phyloP scores from a whole-genome alignment of 73 alveolate species.

The Diophrys appendiculata region DNA sequence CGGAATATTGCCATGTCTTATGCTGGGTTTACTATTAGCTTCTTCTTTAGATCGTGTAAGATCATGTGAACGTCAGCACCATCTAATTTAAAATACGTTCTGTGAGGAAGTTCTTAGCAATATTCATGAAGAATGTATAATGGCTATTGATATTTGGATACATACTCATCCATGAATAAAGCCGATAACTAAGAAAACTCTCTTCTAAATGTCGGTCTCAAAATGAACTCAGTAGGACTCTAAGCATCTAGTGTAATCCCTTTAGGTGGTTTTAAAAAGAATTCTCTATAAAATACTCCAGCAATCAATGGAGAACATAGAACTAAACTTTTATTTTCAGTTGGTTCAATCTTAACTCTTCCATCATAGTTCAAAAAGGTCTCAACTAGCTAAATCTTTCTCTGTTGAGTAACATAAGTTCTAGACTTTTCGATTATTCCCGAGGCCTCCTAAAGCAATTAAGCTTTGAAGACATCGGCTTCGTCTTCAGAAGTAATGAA shows the following conservation, averaged over 20 bases:
- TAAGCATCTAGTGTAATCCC: not conserved
- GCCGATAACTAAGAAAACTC: not conserved
- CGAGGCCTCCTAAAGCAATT: not conserved
- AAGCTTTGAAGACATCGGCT: not conserved
- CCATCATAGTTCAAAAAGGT: not conserved
- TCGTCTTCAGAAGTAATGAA: not conserved
- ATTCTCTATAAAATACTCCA: not conserved
- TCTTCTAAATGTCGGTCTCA: not conserved
- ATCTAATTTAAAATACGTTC: not conserved
- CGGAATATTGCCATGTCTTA: too few species aligned
- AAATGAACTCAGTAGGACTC: not conserved
- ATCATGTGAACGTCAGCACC: not conserved
- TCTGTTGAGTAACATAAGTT: not conserved
- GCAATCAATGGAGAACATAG: not conserved
- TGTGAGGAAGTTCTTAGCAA: not conserved
- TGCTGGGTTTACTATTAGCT: not conserved
- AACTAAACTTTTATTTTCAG: not conserved
- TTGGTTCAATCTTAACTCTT: not conserved
- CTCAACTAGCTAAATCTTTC: not conserved
- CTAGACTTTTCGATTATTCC: not conserved
- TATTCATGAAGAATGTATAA: not conserved
- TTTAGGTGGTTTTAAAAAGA: not conserved
- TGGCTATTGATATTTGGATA: not conserved
- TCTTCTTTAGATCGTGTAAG: not conserved
- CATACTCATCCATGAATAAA: not conserved